phyloP scores from a whole-genome alignment of 2,329 filamentous ascomycete genomes.

The Dendrostoma leiphaemia region DNA sequence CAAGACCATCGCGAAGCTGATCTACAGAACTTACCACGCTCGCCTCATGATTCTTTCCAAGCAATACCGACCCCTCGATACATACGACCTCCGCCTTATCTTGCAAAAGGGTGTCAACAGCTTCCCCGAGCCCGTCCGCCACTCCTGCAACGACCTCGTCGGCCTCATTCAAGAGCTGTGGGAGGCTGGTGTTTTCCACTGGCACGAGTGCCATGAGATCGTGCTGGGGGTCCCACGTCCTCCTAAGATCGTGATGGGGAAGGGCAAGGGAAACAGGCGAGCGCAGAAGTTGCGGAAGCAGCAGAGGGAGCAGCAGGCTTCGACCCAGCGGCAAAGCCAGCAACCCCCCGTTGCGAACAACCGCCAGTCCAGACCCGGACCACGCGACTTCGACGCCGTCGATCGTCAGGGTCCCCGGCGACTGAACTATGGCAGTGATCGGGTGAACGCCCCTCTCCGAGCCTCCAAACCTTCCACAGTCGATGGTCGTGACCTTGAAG shows the following conservation, averaged over 20 bases:
- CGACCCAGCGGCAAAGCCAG: neutral
- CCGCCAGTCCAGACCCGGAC: neutral
- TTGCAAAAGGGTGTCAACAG: neutral
- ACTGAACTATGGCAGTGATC: neutral
- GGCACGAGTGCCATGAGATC: neutral
- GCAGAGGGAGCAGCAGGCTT: neutral
- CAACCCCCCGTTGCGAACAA: neutral
- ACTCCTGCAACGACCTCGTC: neutral
- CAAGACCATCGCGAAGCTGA: neutral
- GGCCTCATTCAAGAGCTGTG: neutral
- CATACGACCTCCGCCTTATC: neutral
- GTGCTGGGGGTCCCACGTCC: neutral
- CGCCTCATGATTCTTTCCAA: neutral
- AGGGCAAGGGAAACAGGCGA: neutral
- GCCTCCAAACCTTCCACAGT: constrained; percentile 7
- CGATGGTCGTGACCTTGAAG: constrained; percentile 7
- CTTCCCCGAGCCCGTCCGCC: neutral
- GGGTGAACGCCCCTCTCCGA: neutral
- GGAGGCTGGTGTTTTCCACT: neutral
- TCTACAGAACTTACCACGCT: neutral
- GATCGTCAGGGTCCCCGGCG: neutral
- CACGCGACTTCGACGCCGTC: neutral
- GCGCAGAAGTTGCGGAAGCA: neutral
- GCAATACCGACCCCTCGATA: neutral
- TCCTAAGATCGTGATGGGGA: constrained; percentile 3